phyloP scores from a whole-genome alignment of 768 basidiomycete genomes.

The Podaxis sp. region DNA sequence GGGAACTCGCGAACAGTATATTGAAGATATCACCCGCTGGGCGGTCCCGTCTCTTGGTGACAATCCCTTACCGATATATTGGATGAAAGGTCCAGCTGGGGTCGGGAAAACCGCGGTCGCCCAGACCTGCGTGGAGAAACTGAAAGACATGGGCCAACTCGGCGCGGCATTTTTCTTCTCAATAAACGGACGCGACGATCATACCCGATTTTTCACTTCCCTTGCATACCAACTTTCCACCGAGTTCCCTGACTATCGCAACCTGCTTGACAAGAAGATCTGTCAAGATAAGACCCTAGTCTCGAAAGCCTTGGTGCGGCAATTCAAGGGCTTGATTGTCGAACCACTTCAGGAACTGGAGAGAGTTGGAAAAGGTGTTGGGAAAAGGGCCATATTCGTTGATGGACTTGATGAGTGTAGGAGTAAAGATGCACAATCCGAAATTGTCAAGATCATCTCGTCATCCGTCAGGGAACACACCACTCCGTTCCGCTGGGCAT shows the following conservation, averaged over 20 bases:
- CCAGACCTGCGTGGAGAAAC: constrained; percentile 5
- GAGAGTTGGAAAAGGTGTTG: not conserved
- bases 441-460: constrained; percentile 1
- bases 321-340: not conserved
- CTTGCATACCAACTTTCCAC: constrained; percentile 11
- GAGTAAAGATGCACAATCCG: not conserved
- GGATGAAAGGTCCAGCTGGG: constrained; percentile 1
- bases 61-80: not conserved
- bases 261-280: not conserved
- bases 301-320: not conserved
- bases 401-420: constrained; percentile 7
- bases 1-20: constrained; percentile 11
- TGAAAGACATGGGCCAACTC: not conserved
- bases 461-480: not conserved
- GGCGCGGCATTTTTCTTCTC: constrained; percentile 16
- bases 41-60: not conserved
- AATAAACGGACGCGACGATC: not conserved
- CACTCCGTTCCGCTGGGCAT: constrained; percentile 2
- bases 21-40: constrained; percentile 11
- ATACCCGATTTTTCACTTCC: not conserved
- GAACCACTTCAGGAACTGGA: not conserved
- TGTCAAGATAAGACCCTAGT: not conserved
- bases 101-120: constrained; percentile 3
- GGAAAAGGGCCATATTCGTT: not conserved
- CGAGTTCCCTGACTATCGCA: not conserved